A percentile compares a stretch with the other conserved stretches of the same genome.
Evolutionary conservation across 2,329 filamentous ascomycete species (phyloP).

Genomic region (Kalmusia sp.): DNA sequence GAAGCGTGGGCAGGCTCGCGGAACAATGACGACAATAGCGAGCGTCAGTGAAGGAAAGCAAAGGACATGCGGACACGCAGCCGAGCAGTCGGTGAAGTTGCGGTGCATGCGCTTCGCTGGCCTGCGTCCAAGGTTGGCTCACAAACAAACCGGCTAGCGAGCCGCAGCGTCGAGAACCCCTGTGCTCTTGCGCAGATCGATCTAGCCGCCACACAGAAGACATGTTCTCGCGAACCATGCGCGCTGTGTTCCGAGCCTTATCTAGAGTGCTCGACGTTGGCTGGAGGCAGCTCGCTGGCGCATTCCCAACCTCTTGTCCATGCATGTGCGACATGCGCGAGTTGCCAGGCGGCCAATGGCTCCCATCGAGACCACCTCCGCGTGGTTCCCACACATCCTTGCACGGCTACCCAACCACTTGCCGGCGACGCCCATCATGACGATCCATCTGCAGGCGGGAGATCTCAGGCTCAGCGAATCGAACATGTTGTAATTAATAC

Average conservation of each 20-base stretch:
- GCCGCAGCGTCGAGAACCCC: neutral
- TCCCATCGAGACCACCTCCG: neutral
- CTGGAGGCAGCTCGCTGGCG: neutral
- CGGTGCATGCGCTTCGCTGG: conserved; percentile 4
- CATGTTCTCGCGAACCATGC: neutral
- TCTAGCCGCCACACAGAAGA: neutral
- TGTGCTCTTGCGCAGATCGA: neutral
- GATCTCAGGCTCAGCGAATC: neutral
- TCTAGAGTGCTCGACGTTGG: neutral
- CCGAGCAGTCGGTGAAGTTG: conserved; percentile 4
- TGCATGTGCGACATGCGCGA: conserved; percentile 10
- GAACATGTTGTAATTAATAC: neutral
- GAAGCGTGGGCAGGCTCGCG: neutral
- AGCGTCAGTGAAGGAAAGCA: neutral
- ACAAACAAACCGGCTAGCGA: conserved; percentile 9
- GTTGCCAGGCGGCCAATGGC: conserved; percentile 1
- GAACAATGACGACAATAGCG: neutral
- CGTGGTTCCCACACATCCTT: conserved; percentile 9
- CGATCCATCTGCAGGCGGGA: neutral
- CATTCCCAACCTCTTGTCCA: conserved; percentile 14
- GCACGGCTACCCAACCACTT: neutral
- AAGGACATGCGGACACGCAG: neutral
- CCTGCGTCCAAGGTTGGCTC: conserved; percentile 2
- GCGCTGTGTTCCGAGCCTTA: neutral
- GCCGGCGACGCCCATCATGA: neutral